Base-by-base conservation (phyloP, 2,329 filamentous ascomycete species). In the Cercospora zeina region DNA sequence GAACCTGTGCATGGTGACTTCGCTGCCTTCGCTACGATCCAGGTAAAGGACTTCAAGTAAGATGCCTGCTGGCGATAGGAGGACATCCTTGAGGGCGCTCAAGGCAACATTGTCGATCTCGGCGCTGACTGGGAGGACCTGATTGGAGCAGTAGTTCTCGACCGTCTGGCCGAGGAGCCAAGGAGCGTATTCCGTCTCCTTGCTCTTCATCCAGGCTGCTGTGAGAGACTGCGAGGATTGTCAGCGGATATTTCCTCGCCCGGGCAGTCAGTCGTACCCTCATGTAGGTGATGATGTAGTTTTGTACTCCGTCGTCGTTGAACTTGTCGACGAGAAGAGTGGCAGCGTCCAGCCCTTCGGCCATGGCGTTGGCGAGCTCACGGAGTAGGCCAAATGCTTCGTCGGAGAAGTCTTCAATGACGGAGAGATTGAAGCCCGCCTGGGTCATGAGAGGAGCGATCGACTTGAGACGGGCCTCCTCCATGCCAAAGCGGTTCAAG, bases 91-190 rank as follows among this genome's bases (percentile, higher is more conserved):
- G 54, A 97, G 80, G 2, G 91, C 85, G 63, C 86, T 86, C 65
- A 97, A 82, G 47, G 91, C 90, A n/a, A 96, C 80, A 70, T 97
- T 87, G 69, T 99, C 95, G 65, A 97, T 96, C 78, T 97, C 93
- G 55, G 87, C 86, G 68, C 88, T 84, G 14, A 88, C 83, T 0
- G 89, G 85, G 73, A 96, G 89, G 66, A 97, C 87, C 63, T 83
- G 84, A 13, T 83, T 82, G 39, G 82, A 76, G 73, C 89, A 91
- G 76, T 95, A 93, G 24, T 86, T 81, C 13, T 86, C 82, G 36
- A 95, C 79, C 2, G 81, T 79, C 54, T 79, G 80, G 57, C 85
- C 84, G 5, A 80, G 77, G 27, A 96, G 83, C 73, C 91, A 97
- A 7, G 85, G 85, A 68, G 87, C 81, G 72, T 92, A 97, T 34